A percentile compares a stretch with the other conserved stretches of the same genome.
These are phyloP conservation scores for Alternaria ventricosa DNA, from an alignment of 2,329 filamentous ascomycete genomes.

Conservation along the genomic window DNA sequence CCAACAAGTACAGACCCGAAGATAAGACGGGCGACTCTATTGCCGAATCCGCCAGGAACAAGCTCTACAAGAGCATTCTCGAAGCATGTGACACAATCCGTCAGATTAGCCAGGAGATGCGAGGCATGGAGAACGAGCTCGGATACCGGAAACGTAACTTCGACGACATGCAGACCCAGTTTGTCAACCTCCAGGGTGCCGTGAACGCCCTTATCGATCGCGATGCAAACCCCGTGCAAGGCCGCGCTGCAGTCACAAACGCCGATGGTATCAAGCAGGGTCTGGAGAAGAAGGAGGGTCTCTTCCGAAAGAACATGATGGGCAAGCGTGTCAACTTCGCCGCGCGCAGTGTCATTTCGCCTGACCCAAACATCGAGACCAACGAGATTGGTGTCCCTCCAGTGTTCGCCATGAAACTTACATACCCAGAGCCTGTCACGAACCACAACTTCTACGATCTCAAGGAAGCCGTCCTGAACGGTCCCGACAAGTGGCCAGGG, in stretches of 20 bases:
- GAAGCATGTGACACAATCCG: slow-evolving; percentile 75
- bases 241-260: slow-evolving; percentile 75
- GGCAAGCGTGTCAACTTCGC: slow-evolving; percentile 99
- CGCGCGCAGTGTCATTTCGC: slow-evolving; percentile 95
- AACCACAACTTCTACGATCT: slow-evolving; percentile 96
- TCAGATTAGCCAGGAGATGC: slow-evolving; percentile 74
- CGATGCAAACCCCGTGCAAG: slow-evolving; percentile 82
- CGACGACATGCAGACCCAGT: slow-evolving; percentile 79
- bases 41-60: slow-evolving; percentile 87
- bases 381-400: slow-evolving; percentile 98
- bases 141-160: slow-evolving; percentile 65
- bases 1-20: slow-evolving; percentile 89
- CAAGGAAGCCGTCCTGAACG: slow-evolving; percentile 95
- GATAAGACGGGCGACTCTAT: slow-evolving; percentile 83
- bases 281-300: slow-evolving; percentile 96
- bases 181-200: slow-evolving; percentile 82
- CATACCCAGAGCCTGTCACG: slow-evolving; percentile 96
- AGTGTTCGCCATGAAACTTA: slow-evolving; percentile 96
- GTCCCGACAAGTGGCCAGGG: slow-evolving; percentile 90
- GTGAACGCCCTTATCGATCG: slow-evolving; percentile 94
- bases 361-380: slow-evolving; percentile 97
- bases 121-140: slow-evolving; percentile 51
- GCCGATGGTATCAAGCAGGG: slow-evolving; percentile 98
- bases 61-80: slow-evolving; percentile 83
- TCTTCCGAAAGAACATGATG: slow-evolving; percentile 99